Evolutionary conservation across 2,329 filamentous ascomycete species (phyloP).

Genomic region (Fusarium compactum): DNA sequence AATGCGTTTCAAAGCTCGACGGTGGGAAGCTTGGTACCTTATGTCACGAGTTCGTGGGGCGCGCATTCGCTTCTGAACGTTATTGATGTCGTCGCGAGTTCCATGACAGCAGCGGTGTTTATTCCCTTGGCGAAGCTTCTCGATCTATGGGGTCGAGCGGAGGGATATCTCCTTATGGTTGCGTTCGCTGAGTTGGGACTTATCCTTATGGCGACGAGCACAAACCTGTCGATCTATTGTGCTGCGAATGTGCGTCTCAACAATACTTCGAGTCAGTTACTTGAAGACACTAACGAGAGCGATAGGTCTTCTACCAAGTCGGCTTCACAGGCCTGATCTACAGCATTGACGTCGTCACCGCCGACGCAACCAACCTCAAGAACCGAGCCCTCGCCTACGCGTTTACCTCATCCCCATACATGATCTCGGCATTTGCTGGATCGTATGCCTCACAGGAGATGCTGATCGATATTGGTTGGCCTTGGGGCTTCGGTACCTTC

Average conservation of each 20-base stretch:
- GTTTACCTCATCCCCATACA: constrained; percentile 57
- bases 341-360: constrained; percentile 19
- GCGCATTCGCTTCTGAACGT: constrained; percentile 19
- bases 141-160: constrained; percentile 23
- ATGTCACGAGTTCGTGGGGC: constrained; percentile 8
- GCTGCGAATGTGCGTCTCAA: constrained; percentile 59
- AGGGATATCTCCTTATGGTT: constrained; percentile 18
- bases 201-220: constrained; percentile 71
- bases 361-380: constrained; percentile 19
- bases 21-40: constrained; percentile 30
- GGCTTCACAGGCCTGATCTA: constrained; percentile 21
- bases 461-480: constrained; percentile 48
- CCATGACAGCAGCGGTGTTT: constrained; percentile 16
- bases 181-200: constrained; percentile 58
- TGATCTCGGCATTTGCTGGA: constrained; percentile 60
- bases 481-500: constrained; percentile 68
- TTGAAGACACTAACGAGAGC: accelerated
- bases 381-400: constrained; percentile 48
- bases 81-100: constrained; percentile 12
- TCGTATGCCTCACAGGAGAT: constrained; percentile 50
- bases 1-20: constrained; percentile 54
- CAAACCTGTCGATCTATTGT: constrained; percentile 56
- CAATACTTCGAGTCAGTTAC: accelerated
- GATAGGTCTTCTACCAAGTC: constrained; percentile 12
- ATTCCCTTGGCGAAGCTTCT: constrained; percentile 20